Evolutionary conservation across 306 rosid species (phyloP).

Genomic region (Carpinus fangiana): DNA sequence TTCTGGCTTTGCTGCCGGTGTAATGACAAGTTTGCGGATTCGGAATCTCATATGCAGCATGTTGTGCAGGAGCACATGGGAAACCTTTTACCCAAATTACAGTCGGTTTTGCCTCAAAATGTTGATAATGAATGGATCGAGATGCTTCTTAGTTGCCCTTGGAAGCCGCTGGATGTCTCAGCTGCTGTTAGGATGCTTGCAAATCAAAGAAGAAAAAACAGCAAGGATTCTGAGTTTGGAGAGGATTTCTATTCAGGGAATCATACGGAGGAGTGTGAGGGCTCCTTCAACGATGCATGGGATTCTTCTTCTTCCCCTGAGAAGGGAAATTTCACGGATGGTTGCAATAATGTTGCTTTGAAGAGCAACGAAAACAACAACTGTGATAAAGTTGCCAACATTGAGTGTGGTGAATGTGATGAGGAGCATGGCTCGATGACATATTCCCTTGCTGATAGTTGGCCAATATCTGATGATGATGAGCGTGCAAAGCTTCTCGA

Average conservation of each 20-base stretch:
- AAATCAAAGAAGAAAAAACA: conserved; percentile 43
- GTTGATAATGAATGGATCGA: conserved; percentile 76
- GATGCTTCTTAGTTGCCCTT: conserved; percentile 77
- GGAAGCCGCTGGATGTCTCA: conserved; percentile 80
- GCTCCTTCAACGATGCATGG: conserved; percentile 58
- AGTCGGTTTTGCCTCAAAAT: conserved; percentile 71
- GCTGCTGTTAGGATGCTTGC: conserved; percentile 76
- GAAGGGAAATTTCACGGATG: conserved; percentile 40
- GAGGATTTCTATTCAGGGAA: conserved; percentile 48
- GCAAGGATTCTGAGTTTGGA: conserved; percentile 37
- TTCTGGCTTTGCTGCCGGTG: conserved; percentile 87
- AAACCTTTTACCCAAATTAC: conserved; percentile 70
- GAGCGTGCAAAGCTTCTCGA: conserved; percentile 84
- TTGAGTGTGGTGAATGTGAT: conserved; percentile 40
- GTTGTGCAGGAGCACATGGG: conserved; percentile 81
- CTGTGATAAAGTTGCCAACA: conserved; percentile 35
- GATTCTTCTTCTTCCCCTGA: conserved; percentile 54
- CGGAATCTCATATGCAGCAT: conserved; percentile 75
- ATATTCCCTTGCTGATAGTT: conserved; percentile 50
- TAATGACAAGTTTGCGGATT: conserved; percentile 50
- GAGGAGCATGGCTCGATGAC: conserved; percentile 39
- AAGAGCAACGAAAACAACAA: conserved; percentile 33
- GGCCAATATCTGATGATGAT: conserved; percentile 80
- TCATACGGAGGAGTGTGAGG: conserved; percentile 43
- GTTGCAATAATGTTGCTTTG: conserved; percentile 30